These are phyloP conservation scores for Aspergillus hancockii DNA, from an alignment of 495 filamentous ascomycete genomes.

Conservation along the genomic window DNA sequence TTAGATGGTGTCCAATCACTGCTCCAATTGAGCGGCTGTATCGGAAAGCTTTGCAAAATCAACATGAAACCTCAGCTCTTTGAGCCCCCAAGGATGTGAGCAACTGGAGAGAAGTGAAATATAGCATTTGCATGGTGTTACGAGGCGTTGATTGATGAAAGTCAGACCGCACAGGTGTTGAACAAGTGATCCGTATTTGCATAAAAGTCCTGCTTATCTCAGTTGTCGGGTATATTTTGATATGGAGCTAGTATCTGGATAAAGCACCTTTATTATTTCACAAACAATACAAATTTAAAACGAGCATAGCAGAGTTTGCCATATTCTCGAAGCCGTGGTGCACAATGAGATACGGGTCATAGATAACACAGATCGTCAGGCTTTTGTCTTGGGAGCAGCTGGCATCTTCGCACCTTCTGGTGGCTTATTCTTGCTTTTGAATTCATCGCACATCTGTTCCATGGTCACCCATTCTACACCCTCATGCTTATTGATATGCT, in stretches of 20 bases:
- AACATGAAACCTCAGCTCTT: constrained; percentile 96
- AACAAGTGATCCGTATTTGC: neutral
- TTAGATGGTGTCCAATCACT: constrained; percentile 94
- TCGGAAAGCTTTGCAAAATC: constrained; percentile 85
- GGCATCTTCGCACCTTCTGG: constrained; percentile 68
- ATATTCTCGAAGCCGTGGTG: neutral
- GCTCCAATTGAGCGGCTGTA: constrained; percentile 87
- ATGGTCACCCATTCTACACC: constrained; percentile 77
- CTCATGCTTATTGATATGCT: constrained; percentile 71
- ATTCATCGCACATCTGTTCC: constrained; percentile 68
- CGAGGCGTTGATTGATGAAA: constrained; percentile 11
- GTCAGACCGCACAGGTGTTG: constrained; percentile 1
- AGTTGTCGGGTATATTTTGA: neutral
- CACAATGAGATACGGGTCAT: neutral
- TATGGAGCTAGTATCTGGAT: neutral
- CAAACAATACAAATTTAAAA: neutral
- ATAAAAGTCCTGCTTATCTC: neutral
- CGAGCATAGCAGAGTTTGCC: neutral
- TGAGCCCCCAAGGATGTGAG: constrained; percentile 47
- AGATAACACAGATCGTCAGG: constrained; percentile 2
- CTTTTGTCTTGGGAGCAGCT: constrained; percentile 32
- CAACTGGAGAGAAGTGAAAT: neutral
- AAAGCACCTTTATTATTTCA: neutral
- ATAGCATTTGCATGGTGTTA: constrained; percentile 21
- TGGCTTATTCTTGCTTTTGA: constrained; percentile 67